Evolutionary conservation across 2,329 filamentous ascomycete species (phyloP), one percentile per base, ranked within the genome.

Genomic region (Fusarium redolens): DNA sequence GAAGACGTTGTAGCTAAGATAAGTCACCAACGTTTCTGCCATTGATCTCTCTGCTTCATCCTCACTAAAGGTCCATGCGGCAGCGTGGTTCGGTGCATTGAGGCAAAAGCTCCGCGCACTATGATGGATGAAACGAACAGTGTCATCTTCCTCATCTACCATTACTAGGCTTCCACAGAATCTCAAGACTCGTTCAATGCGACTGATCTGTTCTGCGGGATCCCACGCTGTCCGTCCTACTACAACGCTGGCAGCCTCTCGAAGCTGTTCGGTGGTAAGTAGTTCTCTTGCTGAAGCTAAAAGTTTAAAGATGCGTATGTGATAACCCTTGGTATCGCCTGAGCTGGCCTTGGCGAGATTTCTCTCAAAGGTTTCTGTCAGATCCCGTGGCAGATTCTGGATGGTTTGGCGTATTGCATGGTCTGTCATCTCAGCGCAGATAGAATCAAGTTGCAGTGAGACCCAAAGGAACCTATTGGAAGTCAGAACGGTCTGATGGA

Each of bases 181-280:
- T 18, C 65, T 63, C 4, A 83, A 56, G 4, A 69, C 59, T 0
- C 68, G 56, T 33, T 74, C 62, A 1, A 82, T 69, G 20, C 80
- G 64, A 25, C 79, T 80, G 4, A 73, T n/a, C 1, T 69, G 52
- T 5, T 22, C 22, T 25, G 43, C 38, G 1, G 69, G 70, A 18
- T 78, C 61, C 79, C 78, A 82, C 2, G 37, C 35, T 0, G 69
- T 54, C 17, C 82, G 68, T 3, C 82, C 81, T 10, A 79, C 78
- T 4, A 65, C 62, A 0, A 86, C 80, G 18, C 82, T 83, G 0
- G 84, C 55, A 9, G 82, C 82, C 75, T 85, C 83, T 22, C 78
- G 75, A 51, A 86, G 71, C 54, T 85, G 80, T 0, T 80, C 74
- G 0, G 54, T 68, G 1, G 78, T 80, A 12, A 85, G 62, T 0